These are phyloP conservation scores for Nosema bombycis DNA, from an alignment of 371 early-diverging fungal genomes.

Conservation along the genomic window DNA sequence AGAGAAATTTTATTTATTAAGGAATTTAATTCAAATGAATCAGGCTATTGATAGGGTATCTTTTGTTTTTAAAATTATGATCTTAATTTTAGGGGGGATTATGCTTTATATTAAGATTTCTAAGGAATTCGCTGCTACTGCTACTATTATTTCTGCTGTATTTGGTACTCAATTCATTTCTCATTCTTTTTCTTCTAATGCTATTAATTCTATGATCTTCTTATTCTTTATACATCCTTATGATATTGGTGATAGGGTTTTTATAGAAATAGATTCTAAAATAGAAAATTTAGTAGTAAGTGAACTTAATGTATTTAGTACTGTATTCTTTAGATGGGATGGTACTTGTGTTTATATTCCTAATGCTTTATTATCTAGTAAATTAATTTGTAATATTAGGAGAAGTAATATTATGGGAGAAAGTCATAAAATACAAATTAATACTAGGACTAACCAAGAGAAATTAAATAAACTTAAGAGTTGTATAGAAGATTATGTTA, in stretches of 20 bases:
- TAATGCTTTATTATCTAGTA: conserved; percentile 59
- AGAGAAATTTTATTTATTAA: conserved; percentile 60
- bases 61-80: conserved; percentile 47
- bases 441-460: conserved; percentile 51
- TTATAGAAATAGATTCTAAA: conserved; percentile 57
- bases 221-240: conserved; percentile 66
- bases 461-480: conserved; percentile 59
- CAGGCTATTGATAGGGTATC: conserved; percentile 58
- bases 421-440: conserved; percentile 62
- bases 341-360: conserved; percentile 64
- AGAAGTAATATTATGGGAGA: conserved; percentile 63
- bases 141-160: conserved; percentile 59
- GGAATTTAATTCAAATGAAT: conserved; percentile 62
- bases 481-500: conserved; percentile 57
- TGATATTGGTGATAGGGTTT: conserved; percentile 66
- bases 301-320: conserved; percentile 66
- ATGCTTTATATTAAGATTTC: conserved; percentile 48
- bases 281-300: conserved; percentile 65
- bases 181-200: conserved; percentile 55
- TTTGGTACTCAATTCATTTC: conserved; percentile 64
- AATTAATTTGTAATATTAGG: conserved; percentile 62
- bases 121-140: conserved; percentile 16
- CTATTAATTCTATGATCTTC: conserved; percentile 64
- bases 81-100: conserved; percentile 39
- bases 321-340: conserved; percentile 65